Evolutionary conservation across 2,329 filamentous ascomycete species (phyloP), one percentile per base, ranked within the genome.

Genomic region (Pseudogymnoascus sp.): DNA sequence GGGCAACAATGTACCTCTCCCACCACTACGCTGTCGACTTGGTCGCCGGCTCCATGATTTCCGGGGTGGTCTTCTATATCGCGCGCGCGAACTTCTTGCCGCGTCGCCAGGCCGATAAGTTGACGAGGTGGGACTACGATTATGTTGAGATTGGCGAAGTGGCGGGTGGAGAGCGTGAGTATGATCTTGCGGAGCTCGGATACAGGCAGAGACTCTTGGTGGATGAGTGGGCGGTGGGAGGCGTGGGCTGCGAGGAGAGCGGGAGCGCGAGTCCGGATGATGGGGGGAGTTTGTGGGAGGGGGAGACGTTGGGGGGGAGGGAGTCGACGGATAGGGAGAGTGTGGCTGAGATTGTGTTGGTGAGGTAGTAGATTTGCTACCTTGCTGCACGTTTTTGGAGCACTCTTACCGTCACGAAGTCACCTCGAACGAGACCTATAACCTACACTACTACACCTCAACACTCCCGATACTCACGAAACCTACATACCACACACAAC

Each of bases 1-100:
- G 93, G 92, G 90, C 92, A 11, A 97, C 93, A 69, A 96, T 97
- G 91, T 97, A 97, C 73, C 84, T 97, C 61, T 95, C 91, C 71
- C 93, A 97, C 77, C 93, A 97, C 78, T 97, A 97, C 74, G 93
- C 92, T 33, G 89, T 97, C 42, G 93, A 97, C 75, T 81, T 97
- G 60, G 91, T 97, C 25, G 91, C 84, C 37, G 93, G 93, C 69
- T 91, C 88, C 73, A 80, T 96, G 65, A 80, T 91, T 65, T 89
- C 91, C 23, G 87, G 87, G 11, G 79, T 89, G 60, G 86, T 89
- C 64, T 97, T 91, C 80, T 96, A 93, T 77, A 84, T 91, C 65
- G 85, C 89, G 63, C 90, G 90, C 72, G 84, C 87, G 44, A 86
- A 87, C 64, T 96, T 91, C 78, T 77, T 97, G 47, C 92, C 93